These are phyloP conservation scores for Vitis rupestris DNA, from an alignment of 164 flowering plant species.

Conservation along the genomic window DNA sequence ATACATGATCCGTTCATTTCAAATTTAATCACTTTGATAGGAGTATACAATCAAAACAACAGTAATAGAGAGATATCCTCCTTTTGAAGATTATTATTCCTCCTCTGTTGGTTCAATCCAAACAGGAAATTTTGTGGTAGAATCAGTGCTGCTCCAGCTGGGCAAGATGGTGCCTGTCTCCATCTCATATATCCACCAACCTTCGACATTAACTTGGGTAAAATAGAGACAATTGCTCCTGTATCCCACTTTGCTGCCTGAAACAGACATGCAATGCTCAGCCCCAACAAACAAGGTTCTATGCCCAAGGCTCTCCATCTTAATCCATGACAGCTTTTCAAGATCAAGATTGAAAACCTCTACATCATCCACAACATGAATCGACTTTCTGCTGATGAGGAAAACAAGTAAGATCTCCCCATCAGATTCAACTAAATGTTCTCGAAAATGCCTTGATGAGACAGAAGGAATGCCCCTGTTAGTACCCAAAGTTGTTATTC, in stretches of 20 bases:
- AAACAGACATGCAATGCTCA: slow-evolving; percentile 13
- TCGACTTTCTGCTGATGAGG: background rate
- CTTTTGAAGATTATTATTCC: too few species aligned
- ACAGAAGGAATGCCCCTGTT: slow-evolving; percentile 17
- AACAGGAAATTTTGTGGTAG: too few species aligned
- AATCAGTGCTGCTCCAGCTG: too few species aligned
- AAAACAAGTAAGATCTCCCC: slow-evolving; percentile 25
- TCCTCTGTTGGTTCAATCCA: too few species aligned
- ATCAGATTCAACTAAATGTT: slow-evolving; percentile 13
- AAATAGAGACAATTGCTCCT: slow-evolving; percentile 14
- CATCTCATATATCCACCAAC: slow-evolving; percentile 17
- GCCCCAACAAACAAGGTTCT: slow-evolving; percentile 21
- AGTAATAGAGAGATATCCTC: too few species aligned
- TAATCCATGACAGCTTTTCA: slow-evolving; percentile 8
- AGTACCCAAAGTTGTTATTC: slow-evolving; percentile 6
- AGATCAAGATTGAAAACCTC: slow-evolving; percentile 16
- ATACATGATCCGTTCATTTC: too few species aligned
- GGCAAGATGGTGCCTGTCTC: background rate
- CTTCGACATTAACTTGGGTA: background rate
- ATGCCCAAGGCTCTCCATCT: slow-evolving; percentile 17
- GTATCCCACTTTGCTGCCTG: slow-evolving; percentile 16
- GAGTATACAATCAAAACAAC: too few species aligned
- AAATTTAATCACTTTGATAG: too few species aligned
- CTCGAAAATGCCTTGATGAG: slow-evolving; percentile 17
- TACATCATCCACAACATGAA: slow-evolving; percentile 10